These are phyloP conservation scores for Theileria annulata DNA, from an alignment of 169 alveolate species.

Conservation along the genomic window DNA sequence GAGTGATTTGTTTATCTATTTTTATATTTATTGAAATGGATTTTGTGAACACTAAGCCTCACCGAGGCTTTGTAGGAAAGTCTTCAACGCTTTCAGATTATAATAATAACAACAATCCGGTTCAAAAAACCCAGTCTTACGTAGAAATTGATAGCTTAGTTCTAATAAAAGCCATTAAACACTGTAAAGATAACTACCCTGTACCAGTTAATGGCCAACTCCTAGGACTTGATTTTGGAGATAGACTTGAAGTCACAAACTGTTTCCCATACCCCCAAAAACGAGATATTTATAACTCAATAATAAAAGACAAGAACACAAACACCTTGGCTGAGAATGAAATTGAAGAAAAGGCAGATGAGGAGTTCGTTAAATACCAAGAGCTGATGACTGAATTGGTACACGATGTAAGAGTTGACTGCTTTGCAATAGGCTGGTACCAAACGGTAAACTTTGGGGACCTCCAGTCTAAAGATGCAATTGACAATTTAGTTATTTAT, in stretches of 20 bases:
- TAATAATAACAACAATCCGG: conserved; percentile 18
- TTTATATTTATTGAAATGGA: conserved; percentile 20
- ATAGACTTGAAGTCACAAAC: conserved; percentile 81
- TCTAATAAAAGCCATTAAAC: conserved; percentile 79
- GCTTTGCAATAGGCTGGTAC: conserved; percentile 87
- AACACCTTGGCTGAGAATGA: conserved; percentile 75
- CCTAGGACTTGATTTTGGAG: conserved; percentile 80
- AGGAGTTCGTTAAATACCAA: conserved; percentile 82
- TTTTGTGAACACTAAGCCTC: conserved; percentile 15
- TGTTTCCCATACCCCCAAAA: conserved; percentile 86
- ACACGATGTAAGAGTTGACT: conserved; percentile 83
- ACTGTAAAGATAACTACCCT: conserved; percentile 82
- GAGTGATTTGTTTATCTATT: not conserved
- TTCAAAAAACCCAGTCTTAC: conserved; percentile 37
- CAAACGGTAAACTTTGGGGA: conserved; percentile 82
- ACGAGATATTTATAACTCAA: conserved; percentile 72
- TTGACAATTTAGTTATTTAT: conserved; percentile 76
- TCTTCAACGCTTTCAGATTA: conserved; percentile 2
- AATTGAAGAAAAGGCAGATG: conserved; percentile 80
- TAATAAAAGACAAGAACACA: conserved; percentile 64
- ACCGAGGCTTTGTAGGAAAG: conserved; percentile 13
- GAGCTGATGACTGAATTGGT: conserved; percentile 81
- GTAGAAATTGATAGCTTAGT: conserved; percentile 79
- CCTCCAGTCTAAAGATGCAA: conserved; percentile 76
- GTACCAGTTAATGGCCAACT: conserved; percentile 84